A percentile compares a stretch with the other conserved stretches of the same genome.
Conservation (phyloP, 495 filamentous ascomycete genomes). For the Xylaria palmicola region DNA sequence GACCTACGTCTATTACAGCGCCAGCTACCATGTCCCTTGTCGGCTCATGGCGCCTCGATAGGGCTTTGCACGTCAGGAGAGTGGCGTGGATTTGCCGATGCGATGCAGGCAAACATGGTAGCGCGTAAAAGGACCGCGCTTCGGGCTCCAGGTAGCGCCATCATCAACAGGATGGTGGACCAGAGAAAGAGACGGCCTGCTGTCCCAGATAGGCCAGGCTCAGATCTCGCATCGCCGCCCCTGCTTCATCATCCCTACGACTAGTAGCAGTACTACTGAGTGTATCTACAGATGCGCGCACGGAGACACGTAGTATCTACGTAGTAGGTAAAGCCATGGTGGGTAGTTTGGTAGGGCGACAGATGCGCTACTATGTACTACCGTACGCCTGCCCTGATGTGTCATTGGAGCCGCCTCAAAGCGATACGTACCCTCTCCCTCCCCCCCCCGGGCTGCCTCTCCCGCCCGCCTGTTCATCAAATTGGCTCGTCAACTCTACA, state of each 20-base stretch:
- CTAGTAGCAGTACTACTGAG: not conserved
- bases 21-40: not conserved
- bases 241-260: not conserved
- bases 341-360: not conserved
- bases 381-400: not conserved
- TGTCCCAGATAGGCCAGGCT: not conserved
- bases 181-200: not conserved
- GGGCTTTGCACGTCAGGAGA: not conserved
- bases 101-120: not conserved
- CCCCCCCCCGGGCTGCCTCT: no score
- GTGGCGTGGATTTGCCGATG: constrained; percentile 10
- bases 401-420: no score
- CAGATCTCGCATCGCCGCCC: constrained; percentile 7
- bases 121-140: not conserved
- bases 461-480: no score
- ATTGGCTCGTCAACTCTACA: not conserved
- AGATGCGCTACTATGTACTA: not conserved
- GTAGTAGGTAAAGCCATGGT: no score
- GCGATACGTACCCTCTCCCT: no score
- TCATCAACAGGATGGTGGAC: not conserved
- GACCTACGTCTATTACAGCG: not conserved
- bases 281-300: no score
- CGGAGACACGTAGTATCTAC: no score
- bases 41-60: not conserved
- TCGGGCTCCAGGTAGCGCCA: not conserved